These are phyloP conservation scores for Diospyros kaki DNA, from an alignment of 148 eudicot species.

Conservation along the genomic window DNA sequence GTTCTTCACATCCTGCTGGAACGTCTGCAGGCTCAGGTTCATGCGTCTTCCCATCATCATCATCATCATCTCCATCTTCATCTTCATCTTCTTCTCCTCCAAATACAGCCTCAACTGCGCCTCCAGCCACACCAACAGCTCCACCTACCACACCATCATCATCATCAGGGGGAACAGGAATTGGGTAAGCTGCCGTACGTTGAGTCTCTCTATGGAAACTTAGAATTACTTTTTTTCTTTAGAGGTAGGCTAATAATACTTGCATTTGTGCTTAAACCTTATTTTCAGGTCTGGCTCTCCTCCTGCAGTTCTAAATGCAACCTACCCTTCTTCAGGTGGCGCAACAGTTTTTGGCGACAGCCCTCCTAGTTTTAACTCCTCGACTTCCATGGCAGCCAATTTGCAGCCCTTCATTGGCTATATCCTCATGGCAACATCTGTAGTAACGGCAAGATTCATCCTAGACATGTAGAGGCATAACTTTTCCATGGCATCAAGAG, in stretches of 20 bases:
- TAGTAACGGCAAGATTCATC: conserved; percentile 29
- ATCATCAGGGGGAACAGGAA: conserved; percentile 34
- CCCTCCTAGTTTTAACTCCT: conserved; percentile 36
- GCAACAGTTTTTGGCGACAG: conserved; percentile 38
- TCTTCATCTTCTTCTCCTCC: conserved; percentile 30
- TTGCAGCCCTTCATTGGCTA: conserved; percentile 31
- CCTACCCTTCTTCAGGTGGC: conserved; percentile 36
- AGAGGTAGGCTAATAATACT: not conserved
- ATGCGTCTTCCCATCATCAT: conserved; percentile 52
- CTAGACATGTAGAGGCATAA: conserved; percentile 22
- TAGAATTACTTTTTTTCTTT: not conserved
- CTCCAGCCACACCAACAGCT: conserved; percentile 24
- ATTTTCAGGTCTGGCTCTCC: conserved; percentile 44
- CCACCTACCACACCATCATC: conserved; percentile 24
- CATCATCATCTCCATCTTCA: conserved; percentile 11
- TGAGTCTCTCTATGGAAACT: not conserved
- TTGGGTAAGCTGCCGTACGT: conserved; percentile 27
- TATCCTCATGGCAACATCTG: conserved; percentile 27
- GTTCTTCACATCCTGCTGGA: not conserved
- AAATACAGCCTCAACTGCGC: conserved; percentile 21
- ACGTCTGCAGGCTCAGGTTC: conserved; percentile 64
- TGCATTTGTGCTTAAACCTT: not conserved
- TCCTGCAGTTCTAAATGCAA: conserved; percentile 46
- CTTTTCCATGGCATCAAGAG: conserved; percentile 7
- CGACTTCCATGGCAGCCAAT: conserved; percentile 42